Evolutionary conservation across 1,139 yeast genomes (phyloP), one percentile per base, ranked within the genome.

Genomic region (Wickerhamomyces sp.): DNA sequence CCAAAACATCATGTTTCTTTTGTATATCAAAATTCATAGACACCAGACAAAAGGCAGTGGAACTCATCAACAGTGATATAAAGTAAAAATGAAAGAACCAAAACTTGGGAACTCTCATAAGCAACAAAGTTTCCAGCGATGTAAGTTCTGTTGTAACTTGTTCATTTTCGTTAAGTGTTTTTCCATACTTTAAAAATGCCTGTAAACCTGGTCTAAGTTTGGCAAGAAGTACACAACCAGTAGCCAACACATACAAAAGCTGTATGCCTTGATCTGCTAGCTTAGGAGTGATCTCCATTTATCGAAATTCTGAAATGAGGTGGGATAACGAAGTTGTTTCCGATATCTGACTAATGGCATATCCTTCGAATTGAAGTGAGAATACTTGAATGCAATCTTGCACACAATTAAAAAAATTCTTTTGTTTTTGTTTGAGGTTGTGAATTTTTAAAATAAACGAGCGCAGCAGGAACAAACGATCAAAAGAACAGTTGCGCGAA

Each of bases 31-130:
- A 16, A 22, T 25, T 18, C 20, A 16, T 23, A 13, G 35, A 44
- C 4, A 47, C 32, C 22, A 39, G 28, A 24, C 30, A 18, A 18
- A 40, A 36, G 6, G 36, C 36, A 3, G 32, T 22, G 9, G 44
- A 17, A 5, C 56, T 45, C 9, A 46, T 37, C 14, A 35, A 26
- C 11, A 44, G 38, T 23, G 60, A 58, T 6, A 61, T 29, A 4
- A 62, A 29, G 41, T 70, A 70, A 38, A 70, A 70, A 44, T 68
- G 72, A 14, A 42, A 42, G 44, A 75, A 75, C 65, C 66, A 69
- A 3, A 55, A 40, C 42, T 70, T 72, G 0, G 78, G 75, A 2
- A 73, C 74, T 6, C 67, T 62, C 5, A 61, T 32, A 10, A 45
- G 41, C 9, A 56, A 42, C 2, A 56, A 30, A 9, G 32, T 33